Percentiles rank a stretch among this genome's conserved stretches.
phyloP scores from a whole-genome alignment of 179 eudicot species.

The Patellifolia procumbens region DNA sequence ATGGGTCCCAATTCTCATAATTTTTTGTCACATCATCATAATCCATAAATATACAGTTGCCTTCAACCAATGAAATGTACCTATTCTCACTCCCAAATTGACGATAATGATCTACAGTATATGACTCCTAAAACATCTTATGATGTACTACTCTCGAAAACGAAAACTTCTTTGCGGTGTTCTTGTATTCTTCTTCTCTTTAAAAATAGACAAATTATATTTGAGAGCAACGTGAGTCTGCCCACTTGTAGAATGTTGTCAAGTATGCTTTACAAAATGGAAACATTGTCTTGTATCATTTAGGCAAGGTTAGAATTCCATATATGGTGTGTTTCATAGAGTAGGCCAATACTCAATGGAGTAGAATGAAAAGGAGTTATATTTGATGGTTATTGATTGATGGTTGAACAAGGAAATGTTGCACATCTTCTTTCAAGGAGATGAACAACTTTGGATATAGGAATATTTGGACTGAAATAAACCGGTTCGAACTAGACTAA shows the following conservation, averaged over 20 bases:
- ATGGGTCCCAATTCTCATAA: no score
- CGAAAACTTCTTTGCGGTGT: not conserved
- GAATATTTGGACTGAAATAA: not conserved
- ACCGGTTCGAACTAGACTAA: no score
- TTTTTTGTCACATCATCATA: not conserved
- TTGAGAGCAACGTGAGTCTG: conserved; percentile 11
- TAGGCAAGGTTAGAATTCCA: conserved; percentile 6
- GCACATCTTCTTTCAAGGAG: not conserved
- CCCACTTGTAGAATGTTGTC: conserved; percentile 23
- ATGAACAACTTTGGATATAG: no score
- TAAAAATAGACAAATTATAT: not conserved
- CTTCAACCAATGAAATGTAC: not conserved
- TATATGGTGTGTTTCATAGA: conserved; percentile 2
- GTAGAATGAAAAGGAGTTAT: not conserved
- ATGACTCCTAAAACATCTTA: not conserved
- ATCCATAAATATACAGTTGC: not conserved
- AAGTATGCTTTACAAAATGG: not conserved
- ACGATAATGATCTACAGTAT: conserved; percentile 9
- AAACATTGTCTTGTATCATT: conserved; percentile 14
- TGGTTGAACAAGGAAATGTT: not conserved
- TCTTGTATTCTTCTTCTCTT: not conserved
- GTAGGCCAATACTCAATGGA: not conserved
- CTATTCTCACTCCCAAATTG: not conserved
- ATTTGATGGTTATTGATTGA: not conserved
- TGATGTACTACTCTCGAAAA: not conserved